These are phyloP conservation scores for Euphorbia celastroides DNA, from an alignment of 441 rosid genomes.

Conservation along the genomic window DNA sequence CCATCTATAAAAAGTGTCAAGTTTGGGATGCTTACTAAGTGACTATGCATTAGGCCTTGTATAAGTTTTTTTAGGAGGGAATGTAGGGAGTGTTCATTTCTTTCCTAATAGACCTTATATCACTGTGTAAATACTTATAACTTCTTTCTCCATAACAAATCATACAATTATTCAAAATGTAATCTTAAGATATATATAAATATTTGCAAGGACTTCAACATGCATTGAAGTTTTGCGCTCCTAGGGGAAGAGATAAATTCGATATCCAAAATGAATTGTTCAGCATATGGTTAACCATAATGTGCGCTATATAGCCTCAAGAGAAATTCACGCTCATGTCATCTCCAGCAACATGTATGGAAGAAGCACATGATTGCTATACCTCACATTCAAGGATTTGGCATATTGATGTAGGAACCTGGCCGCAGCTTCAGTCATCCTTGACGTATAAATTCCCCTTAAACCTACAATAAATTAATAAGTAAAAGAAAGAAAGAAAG, in stretches of 20 bases:
- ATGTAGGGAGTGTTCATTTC: too few relatives aligned
- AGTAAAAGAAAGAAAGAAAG: conserved; percentile 15
- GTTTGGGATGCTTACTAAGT: too few relatives aligned
- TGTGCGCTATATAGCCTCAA: not conserved
- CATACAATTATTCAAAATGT: too few relatives aligned
- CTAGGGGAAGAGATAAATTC: not conserved
- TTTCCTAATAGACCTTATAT: too few relatives aligned
- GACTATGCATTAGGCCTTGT: too few relatives aligned
- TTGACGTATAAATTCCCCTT: conserved; percentile 73
- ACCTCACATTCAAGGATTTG: conserved; percentile 51
- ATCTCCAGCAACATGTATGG: conserved; percentile 1
- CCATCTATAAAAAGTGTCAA: too few relatives aligned
- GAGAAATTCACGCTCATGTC: conserved; percentile 1
- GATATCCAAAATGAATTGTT: not conserved
- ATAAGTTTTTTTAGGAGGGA: too few relatives aligned
- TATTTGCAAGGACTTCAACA: not conserved
- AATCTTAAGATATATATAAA: not conserved
- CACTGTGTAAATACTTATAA: too few relatives aligned
- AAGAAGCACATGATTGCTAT: conserved; percentile 15
- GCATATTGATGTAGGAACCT: conserved; percentile 56
- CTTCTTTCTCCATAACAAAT: too few relatives aligned
- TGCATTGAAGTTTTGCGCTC: not conserved
- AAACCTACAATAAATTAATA: conserved; percentile 38
- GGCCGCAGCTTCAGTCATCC: conserved; percentile 56
- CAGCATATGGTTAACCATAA: not conserved